Evolutionary conservation across 2,329 filamentous ascomycete genomes (phyloP), one percentile per base, ranked within the genome.

Genomic region (Talaromyces sp.): DNA sequence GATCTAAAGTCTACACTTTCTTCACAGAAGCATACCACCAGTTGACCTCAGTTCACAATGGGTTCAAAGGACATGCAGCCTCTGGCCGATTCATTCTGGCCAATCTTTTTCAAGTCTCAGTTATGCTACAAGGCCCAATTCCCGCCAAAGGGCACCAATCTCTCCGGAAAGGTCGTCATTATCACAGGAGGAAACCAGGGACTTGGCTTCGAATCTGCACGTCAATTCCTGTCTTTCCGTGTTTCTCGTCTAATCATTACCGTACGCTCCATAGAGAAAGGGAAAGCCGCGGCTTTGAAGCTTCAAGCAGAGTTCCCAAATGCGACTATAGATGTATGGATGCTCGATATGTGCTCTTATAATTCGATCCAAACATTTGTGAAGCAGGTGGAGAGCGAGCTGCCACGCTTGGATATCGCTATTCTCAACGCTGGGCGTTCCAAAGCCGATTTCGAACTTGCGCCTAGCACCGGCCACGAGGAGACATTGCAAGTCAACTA

Each of bases 401-500:
- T 79, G 1, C 62, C 69, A 8, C 67, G 70, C 6, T 62, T 82
- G 3, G 77, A 81, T 59, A 70, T 77, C 21, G 77, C 71, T 1
- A 63, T 80, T 2, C 66, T 80, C 1, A 79, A 78, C 57, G 77
- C 77, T 0, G 77, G 77, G 11, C 48, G 17, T 7, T 53, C 25
- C 13, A 43, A 43, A 13, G 21, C 5, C 17, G 31, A 54, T 0
- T 71, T 67, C 56, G 53, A 76, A 6, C 72, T 73, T 56, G 58
- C 64, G 0, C 72, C 73, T 0, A 45, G 66, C 1, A 76, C 78
- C 33, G 80, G 77, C 5, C 82, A 75, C 70, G 80, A 83, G 60
- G 70, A 77, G 50, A 78, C 75, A 1, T 61, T 86, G 9, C 82
- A 86, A 65, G 79, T 84, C 63, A 85, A 86, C 64, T 74, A 78